Percentiles rank a stretch among this genome's conserved stretches.
Conservation (phyloP, 371 early-diverging fungal genomes). For the Nematocida ironsii region DNA sequence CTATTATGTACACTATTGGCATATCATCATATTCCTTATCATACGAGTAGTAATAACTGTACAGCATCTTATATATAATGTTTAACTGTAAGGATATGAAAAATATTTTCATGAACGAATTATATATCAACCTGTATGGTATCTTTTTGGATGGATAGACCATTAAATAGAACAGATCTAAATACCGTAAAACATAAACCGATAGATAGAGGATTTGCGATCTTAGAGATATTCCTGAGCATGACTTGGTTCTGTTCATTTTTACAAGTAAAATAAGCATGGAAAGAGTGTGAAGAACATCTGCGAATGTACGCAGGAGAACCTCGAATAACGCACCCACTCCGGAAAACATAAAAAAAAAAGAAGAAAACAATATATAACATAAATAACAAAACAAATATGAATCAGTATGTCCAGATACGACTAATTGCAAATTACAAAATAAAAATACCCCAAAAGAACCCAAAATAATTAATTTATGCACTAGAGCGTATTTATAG, state of each 20-base stretch:
- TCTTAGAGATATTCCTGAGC: slow-evolving; percentile 87
- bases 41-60: slow-evolving; percentile 81
- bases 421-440: no score
- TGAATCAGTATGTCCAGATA: no score
- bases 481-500: neutral
- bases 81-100: slow-evolving; percentile 80
- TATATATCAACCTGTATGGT: slow-evolving; percentile 73
- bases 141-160: slow-evolving; percentile 65
- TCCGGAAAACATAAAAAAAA: slow-evolving; percentile 10
- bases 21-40: slow-evolving; percentile 83
- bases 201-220: slow-evolving; percentile 85
- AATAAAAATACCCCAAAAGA: no score
- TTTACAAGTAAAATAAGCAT: slow-evolving; percentile 65
- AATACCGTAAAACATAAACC: slow-evolving; percentile 88
- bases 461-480: no score
- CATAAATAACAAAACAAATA: neutral
- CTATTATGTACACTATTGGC: slow-evolving; percentile 64
- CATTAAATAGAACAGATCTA: slow-evolving; percentile 76
- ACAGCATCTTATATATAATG: slow-evolving; percentile 83
- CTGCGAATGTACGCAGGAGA: slow-evolving; percentile 38
- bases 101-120: slow-evolving; percentile 85
- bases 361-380: neutral
- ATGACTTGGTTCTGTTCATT: slow-evolving; percentile 64
- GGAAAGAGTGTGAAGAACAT: slow-evolving; percentile 59
- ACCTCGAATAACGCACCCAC: neutral